Evolutionary conservation across 2,329 filamentous ascomycete genomes (phyloP).

Genomic region (Coniochaeta sp.): DNA sequence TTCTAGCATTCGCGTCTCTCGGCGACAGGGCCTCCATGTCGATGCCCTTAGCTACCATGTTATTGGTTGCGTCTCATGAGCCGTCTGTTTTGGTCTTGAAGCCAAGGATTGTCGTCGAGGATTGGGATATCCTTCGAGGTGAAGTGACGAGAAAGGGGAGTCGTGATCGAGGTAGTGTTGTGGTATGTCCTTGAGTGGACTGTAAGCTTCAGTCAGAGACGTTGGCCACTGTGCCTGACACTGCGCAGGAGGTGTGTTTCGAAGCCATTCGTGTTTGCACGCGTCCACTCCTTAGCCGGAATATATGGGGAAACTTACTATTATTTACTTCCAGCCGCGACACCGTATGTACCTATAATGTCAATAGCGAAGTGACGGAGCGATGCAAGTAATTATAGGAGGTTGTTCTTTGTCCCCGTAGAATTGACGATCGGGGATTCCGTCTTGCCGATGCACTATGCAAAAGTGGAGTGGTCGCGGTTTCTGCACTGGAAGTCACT

Average conservation of each 20-base stretch:
- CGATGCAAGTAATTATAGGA: neutral
- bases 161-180: neutral
- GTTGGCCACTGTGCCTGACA: too few species aligned
- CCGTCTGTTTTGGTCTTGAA: conserved; percentile 21
- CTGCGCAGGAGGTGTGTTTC: too few species aligned
- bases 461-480: neutral
- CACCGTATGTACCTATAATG: neutral
- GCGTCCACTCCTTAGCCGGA: too few species aligned
- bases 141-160: neutral
- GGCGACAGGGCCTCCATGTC: conserved; percentile 60
- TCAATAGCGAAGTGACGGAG: neutral
- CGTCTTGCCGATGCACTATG: neutral
- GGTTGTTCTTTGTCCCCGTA: neutral
- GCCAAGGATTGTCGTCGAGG: neutral
- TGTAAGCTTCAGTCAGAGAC: neutral
- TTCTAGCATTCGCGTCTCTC: conserved; percentile 56
- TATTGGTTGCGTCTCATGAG: conserved; percentile 26
- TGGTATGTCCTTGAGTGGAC: neutral
- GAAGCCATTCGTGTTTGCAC: too few species aligned
- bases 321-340: neutral
- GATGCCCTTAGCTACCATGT: conserved; percentile 41
- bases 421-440: neutral
- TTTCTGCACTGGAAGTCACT: neutral
- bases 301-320: neutral
- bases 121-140: too few species aligned